Evolutionary conservation across 176 grass and related monocot species (phyloP), one percentile per base, ranked within the genome.

Genomic region (Puya raimondii): DNA sequence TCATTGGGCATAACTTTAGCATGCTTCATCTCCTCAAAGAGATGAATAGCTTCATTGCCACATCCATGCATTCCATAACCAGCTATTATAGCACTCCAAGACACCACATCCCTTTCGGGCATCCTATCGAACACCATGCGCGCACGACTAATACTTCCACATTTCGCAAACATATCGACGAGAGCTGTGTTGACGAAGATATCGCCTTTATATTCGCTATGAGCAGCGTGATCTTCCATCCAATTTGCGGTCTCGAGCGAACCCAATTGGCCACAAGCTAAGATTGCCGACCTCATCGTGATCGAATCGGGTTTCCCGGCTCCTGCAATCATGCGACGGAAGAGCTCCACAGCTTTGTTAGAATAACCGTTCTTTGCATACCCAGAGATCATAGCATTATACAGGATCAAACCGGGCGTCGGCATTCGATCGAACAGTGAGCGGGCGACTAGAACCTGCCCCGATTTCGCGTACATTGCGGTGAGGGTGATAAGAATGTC

Each of bases 341-440:
- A 91, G 23, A 91, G 74, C 72, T 88, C 14, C 23, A 91, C 79
- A 0, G 89, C 89, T 72, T 85, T 85, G 12, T 7, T 51, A 14
- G 85, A 70, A 78, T 85, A 58, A 17, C 89, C 79, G 50, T 85
- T 88, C 78, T 91, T 91, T 18, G 88, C 83, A 65, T 87, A 91
- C 48, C 88, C 88, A 14, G 88, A 87, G 58, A 91, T 88, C 85
- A 88, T 91, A 9, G 85, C 85, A 80, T 91, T 91, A 85, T 79
- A 91, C 64, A 91, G 76, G 64, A 91, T 80, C 66, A 91, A 69
- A 12, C 12, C 50, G 10, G 63, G 51, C 12, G 16, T 66, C 2
- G 61, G 72, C 22, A 83, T 80, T 47, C 26, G 76, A 21, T 88
- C 63, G 21, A 91, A 91, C 58, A 91, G 83, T 4, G 67, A 64